Base-by-base conservation (phyloP, 2,329 filamentous ascomycete genomes). In the Beauveria varroae region DNA sequence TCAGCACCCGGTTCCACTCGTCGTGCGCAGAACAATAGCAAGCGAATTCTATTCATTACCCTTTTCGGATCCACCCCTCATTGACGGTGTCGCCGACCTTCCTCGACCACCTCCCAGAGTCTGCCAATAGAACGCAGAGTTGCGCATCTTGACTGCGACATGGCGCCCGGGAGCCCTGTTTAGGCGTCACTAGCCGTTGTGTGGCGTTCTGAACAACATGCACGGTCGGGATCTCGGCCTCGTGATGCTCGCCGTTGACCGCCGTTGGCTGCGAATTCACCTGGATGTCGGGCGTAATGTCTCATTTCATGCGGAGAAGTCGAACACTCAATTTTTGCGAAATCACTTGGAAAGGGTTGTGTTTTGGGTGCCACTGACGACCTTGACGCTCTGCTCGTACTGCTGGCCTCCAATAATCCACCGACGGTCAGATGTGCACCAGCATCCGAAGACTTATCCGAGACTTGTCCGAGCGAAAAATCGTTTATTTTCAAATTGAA, bases 11-110 rank as follows among this genome's bases (percentile, higher is more conserved):
- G 37, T 43, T 24, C 53, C 54, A 53, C 55, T 20, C 47, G 16
- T 26, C 60, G 53, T 62, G 60, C 60, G 40, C 46, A 49, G 55
- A 62, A 62, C 60, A 62, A 62, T 62, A 62, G 60, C 43, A 62
- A 57, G 60, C 53, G 20, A 46, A 28, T 54, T 28, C 60, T 62
- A 62, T 62, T 62, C 54, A 62, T 58, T 55, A 49, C 54, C 60
- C 54, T 57, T 61, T 61, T 61, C n/a, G 59, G 51, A 50, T 61
- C 40, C 59, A 47, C 57, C 24, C 20, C 14, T 40, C 37, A 49
- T 47, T 53, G 30, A 50, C 50, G 58, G 50, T 54, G 28, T 49
- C 51, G 10, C 52, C 59, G 59, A 61, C 40, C 12, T 43, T 6
- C 44, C 44, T 28, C 56, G 56, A 49, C 56, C n/a, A 16, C 44